Conservation (phyloP, 345 rosid species). For the Cardamine chenopodiifolia region DNA sequence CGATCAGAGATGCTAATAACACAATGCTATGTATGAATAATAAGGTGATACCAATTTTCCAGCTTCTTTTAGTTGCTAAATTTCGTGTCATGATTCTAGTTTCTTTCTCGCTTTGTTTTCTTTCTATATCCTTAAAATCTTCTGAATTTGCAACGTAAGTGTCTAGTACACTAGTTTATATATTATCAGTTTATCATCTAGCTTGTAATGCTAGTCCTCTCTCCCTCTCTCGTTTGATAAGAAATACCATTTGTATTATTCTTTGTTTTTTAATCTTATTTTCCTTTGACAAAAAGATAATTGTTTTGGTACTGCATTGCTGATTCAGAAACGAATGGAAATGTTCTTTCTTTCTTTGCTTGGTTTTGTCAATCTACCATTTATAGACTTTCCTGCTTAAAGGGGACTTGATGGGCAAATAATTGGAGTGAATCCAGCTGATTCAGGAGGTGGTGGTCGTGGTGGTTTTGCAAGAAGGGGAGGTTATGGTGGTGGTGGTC, state of each 20-base stretch:
- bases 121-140: no score
- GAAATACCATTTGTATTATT: no score
- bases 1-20: slow-evolving; percentile 31
- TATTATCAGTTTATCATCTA: background rate
- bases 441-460: slow-evolving; percentile 39
- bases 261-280: slow-evolving; percentile 8
- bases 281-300: background rate
- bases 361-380: slow-evolving; percentile 12
- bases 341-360: slow-evolving; percentile 17
- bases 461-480: slow-evolving; percentile 40
- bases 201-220: slow-evolving; percentile 13
- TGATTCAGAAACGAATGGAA: slow-evolving; percentile 18
- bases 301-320: slow-evolving; percentile 13
- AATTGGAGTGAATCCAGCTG: slow-evolving; percentile 34
- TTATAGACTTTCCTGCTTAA: slow-evolving; percentile 16
- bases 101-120: background rate
- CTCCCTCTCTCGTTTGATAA: slow-evolving; percentile 1
- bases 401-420: slow-evolving; percentile 36
- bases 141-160: background rate
- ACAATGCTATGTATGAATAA: slow-evolving; percentile 31
- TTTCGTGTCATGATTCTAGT: slow-evolving; percentile 9
- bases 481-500: slow-evolving; percentile 39
- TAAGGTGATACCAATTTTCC: slow-evolving; percentile 32
- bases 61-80: slow-evolving; percentile 19
- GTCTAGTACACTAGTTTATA: background rate